Percentiles rank a stretch among this genome's conserved stretches.
Conservation (phyloP, 352 stramenopile species). For the Phytopythium montanum region DNA sequence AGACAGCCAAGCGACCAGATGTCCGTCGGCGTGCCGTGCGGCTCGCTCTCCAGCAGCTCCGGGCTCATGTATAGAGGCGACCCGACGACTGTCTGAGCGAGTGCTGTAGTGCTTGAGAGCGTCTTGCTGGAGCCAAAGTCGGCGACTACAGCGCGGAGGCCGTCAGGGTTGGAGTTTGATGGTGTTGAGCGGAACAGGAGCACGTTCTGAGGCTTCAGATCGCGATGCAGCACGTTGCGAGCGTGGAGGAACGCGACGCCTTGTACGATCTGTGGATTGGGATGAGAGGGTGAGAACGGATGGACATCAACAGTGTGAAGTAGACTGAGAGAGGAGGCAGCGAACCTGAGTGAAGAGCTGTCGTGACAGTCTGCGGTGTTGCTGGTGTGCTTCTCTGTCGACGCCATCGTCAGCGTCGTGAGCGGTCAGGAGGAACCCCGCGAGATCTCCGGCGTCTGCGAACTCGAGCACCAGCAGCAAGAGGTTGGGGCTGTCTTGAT, state of each 20-base stretch:
- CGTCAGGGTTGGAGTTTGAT: background rate
- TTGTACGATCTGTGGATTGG: constrained; percentile 52
- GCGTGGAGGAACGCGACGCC: constrained; percentile 81
- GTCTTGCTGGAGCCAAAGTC: constrained; percentile 70
- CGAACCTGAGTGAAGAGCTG: constrained; percentile 36
- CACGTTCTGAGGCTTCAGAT: constrained; percentile 87
- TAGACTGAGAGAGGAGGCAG: background rate
- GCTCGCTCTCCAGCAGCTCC: constrained; percentile 52
- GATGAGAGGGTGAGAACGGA: background rate
- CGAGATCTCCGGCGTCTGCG: constrained; percentile 57
- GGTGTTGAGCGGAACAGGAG: constrained; percentile 60
- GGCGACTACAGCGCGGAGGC: constrained; percentile 75
- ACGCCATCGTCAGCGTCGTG: background rate
- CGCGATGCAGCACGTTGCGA: constrained; percentile 65
- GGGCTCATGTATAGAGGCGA: constrained; percentile 80
- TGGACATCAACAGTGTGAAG: background rate
- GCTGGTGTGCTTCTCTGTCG: background rate
- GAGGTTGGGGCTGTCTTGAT: constrained; percentile 11
- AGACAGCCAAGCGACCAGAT: constrained; percentile 85
- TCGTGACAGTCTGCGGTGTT: constrained; percentile 15
- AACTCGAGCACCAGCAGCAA: constrained; percentile 70
- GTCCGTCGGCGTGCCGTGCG: constrained; percentile 58
- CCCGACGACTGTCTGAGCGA: constrained; percentile 51
- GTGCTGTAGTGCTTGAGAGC: constrained; percentile 19
- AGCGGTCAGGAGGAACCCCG: constrained; percentile 24